phyloP scores from a whole-genome alignment of 352 stramenopile genomes.

The Pythium coloratum region DNA sequence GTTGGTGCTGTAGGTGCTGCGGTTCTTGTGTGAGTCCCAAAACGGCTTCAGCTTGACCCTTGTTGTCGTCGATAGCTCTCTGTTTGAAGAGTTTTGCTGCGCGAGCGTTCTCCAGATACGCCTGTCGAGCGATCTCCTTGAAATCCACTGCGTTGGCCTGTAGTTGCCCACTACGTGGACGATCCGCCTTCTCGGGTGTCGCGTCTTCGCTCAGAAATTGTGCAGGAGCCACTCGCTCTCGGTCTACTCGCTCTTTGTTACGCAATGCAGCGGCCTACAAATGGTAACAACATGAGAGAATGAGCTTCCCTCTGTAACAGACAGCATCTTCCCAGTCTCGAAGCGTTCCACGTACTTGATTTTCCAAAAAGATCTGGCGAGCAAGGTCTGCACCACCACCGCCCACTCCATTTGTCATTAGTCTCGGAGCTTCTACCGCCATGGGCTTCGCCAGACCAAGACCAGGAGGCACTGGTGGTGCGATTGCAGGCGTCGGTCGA shows the following conservation, averaged over 20 bases:
- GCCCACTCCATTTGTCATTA: neutral
- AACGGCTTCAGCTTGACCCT: conserved; percentile 4
- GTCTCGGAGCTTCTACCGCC: neutral
- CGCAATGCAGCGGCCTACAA: conserved; percentile 45
- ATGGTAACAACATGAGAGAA: no score
- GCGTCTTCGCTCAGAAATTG: conserved; percentile 24
- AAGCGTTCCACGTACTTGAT: conserved; percentile 42
- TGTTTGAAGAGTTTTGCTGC: conserved; percentile 8
- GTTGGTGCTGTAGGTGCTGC: neutral
- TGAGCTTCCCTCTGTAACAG: neutral
- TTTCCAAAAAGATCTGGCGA: conserved; percentile 65
- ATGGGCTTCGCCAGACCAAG: neutral
- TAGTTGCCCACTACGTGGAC: neutral
- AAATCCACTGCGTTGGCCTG: neutral
- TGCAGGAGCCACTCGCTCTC: conserved; percentile 33
- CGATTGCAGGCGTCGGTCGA: neutral
- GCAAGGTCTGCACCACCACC: neutral
- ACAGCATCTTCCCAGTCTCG: neutral
- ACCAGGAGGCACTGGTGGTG: neutral
- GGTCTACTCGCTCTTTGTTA: conserved; percentile 57
- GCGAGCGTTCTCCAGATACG: conserved; percentile 7
- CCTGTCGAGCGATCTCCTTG: neutral
- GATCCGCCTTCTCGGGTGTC: neutral
- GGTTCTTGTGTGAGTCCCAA: neutral
- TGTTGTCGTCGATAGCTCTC: conserved; percentile 6